These are phyloP conservation scores for Cutaneotrichosporon dermatis DNA, from an alignment of 1,284 basidiomycete species.

Conservation along the genomic window DNA sequence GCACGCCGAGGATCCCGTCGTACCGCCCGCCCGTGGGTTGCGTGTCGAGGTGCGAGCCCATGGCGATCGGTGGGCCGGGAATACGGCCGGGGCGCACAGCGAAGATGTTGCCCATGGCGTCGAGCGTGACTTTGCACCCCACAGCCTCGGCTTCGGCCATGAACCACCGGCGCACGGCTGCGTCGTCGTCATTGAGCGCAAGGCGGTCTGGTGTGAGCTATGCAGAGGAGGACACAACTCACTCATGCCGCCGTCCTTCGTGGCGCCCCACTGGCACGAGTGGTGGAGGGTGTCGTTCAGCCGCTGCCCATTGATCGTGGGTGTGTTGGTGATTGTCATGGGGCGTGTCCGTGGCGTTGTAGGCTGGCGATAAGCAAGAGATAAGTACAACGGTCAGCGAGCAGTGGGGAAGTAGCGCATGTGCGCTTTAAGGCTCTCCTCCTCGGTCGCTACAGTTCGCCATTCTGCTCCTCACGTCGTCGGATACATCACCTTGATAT, in stretches of 20 bases:
- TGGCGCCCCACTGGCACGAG: constrained; percentile 33
- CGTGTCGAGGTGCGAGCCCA: constrained; percentile 35
- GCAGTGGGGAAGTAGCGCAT: too few relatives aligned
- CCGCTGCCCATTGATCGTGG: constrained; percentile 21
- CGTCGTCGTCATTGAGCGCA: constrained; percentile 37
- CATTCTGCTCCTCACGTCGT: too few relatives aligned
- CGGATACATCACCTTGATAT: too few relatives aligned
- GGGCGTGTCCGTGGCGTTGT: background rate
- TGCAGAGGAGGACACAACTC: background rate
- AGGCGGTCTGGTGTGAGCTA: constrained; percentile 15
- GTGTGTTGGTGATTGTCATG: constrained; percentile 2
- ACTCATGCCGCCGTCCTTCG: constrained; percentile 14
- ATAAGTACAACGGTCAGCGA: too few relatives aligned
- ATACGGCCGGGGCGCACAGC: constrained; percentile 25
- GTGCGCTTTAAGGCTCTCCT: too few relatives aligned
- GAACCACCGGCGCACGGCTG: constrained; percentile 35
- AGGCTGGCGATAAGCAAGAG: too few relatives aligned
- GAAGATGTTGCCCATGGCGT: constrained; percentile 44
- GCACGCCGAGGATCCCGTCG: constrained; percentile 35
- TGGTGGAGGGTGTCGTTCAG: constrained; percentile 36
- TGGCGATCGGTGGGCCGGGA: constrained; percentile 25
- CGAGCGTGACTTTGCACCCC: constrained; percentile 32
- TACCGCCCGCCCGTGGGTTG: constrained; percentile 35
- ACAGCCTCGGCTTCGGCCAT: constrained; percentile 26
- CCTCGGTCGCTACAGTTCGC: too few relatives aligned